Conservation (phyloP, 2,329 filamentous ascomycete genomes). For the Exophiala aquamarina region DNA sequence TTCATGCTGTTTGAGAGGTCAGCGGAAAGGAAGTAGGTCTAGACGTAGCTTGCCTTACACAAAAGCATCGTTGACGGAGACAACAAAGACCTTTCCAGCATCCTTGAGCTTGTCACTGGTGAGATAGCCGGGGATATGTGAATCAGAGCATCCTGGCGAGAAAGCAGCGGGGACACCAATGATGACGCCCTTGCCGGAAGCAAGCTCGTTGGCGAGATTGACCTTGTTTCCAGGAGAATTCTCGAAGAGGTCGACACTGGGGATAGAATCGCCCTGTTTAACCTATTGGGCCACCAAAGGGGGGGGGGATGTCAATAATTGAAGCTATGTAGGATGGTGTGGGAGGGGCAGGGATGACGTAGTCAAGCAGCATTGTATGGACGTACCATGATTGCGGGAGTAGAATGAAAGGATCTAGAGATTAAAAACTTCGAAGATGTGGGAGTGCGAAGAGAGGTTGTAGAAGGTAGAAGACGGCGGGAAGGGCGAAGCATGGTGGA, state of each 20-base stretch:
- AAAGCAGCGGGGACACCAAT: constrained; percentile 83
- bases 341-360: too few species aligned
- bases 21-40: background rate
- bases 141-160: constrained; percentile 64
- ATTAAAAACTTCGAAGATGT: constrained; percentile 7
- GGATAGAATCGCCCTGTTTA: constrained; percentile 76
- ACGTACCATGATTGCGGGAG: constrained; percentile 28
- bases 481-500: background rate
- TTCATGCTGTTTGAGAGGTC: constrained; percentile 65
- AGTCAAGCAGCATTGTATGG: too few species aligned
- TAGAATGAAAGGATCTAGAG: constrained; percentile 23
- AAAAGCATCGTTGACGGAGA: constrained; percentile 92
- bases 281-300: constrained; percentile 53
- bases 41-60: constrained; percentile 60
- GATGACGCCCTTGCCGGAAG: constrained; percentile 72
- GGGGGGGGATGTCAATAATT: too few species aligned
- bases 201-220: constrained; percentile 76
- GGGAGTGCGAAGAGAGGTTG: constrained; percentile 7
- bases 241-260: constrained; percentile 75
- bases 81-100: constrained; percentile 82
- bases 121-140: constrained; percentile 82
- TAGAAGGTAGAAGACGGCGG: constrained; percentile 20
- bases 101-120: constrained; percentile 70
- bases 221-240: constrained; percentile 89
- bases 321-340: too few species aligned